A percentile compares a stretch with the other conserved stretches of the same genome.
phyloP scores from a whole-genome alignment of 768 basidiomycete species.

The Lentinula guzmanii region DNA sequence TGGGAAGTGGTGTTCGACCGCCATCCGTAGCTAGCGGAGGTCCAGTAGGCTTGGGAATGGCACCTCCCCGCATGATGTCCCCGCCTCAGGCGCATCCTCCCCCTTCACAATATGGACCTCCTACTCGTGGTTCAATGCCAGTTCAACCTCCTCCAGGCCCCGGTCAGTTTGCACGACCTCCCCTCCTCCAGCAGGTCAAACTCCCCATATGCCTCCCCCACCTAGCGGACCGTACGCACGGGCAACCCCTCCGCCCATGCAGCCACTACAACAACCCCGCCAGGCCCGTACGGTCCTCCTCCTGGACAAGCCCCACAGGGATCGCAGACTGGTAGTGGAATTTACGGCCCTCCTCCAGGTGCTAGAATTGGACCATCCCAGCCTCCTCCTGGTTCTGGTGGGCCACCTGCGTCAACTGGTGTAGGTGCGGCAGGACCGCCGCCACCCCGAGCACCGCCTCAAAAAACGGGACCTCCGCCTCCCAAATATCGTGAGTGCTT shows the following conservation, averaged over 20 bases:
- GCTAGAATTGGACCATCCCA: slow-evolving; percentile 5
- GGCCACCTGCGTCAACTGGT: slow-evolving; percentile 16
- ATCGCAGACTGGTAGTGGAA: slow-evolving; percentile 20
- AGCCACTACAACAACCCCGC: slow-evolving; percentile 11
- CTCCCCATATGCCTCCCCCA: slow-evolving; percentile 16
- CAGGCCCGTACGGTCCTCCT: slow-evolving; percentile 26
- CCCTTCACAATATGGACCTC: slow-evolving; percentile 45
- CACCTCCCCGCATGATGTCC: slow-evolving; percentile 42
- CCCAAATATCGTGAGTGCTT: slow-evolving; percentile 39
- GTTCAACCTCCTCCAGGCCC: slow-evolving; percentile 36
- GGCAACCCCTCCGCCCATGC: slow-evolving; percentile 37
- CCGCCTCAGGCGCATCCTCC: slow-evolving; percentile 38
- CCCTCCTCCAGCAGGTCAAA: slow-evolving; percentile 25
- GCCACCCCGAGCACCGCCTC: slow-evolving; percentile 15
- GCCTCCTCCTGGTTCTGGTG: slow-evolving; percentile 24
- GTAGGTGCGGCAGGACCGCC: slow-evolving; percentile 10
- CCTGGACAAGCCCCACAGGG: slow-evolving; percentile 16
- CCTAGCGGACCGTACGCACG: slow-evolving; percentile 28
- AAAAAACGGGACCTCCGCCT: slow-evolving; percentile 24
- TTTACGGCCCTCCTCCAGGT: slow-evolving; percentile 31
- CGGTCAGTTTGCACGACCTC: slow-evolving; percentile 28
- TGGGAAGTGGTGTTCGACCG: slow-evolving; percentile 16
- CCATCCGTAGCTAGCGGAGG: slow-evolving; percentile 18
- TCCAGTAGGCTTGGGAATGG: slow-evolving; percentile 13
- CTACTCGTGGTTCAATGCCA: slow-evolving; percentile 33